Conservation (phyloP, 2,329 filamentous ascomycete genomes). For the Stachybotrys chartarum region DNA sequence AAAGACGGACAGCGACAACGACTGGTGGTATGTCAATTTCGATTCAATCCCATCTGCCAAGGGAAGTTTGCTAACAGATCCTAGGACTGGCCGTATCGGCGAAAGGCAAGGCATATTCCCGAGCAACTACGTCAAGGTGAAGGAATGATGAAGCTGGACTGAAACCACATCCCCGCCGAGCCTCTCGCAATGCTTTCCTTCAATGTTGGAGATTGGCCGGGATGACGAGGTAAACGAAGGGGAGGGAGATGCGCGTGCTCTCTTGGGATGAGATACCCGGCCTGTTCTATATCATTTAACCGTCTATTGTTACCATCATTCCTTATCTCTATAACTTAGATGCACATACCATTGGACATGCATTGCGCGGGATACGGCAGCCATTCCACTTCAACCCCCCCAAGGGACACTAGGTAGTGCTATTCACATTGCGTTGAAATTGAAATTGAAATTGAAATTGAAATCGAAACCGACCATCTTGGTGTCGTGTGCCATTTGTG, state of each 20-base stretch:
- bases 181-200: background rate
- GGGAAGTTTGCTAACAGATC: background rate
- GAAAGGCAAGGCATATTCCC: conserved; percentile 87
- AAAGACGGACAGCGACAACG: conserved; percentile 85
- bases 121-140: conserved; percentile 69
- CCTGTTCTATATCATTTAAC: background rate
- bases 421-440: background rate
- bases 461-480: too few species aligned
- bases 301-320: background rate
- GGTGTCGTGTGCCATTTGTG: too few species aligned
- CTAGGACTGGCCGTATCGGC: conserved; percentile 81
- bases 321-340: background rate
- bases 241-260: background rate
- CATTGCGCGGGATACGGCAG: background rate
- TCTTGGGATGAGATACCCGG: background rate
- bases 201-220: background rate
- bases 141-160: conserved; percentile 27
- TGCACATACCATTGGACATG: background rate
- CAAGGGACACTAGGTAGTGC: background rate
- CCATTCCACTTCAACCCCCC: background rate
- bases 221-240: background rate
- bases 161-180: background rate
- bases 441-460: too few species aligned
- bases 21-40: conserved; percentile 70
- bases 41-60: background rate